Percentiles rank a stretch among this genome's conserved stretches.
Evolutionary conservation across 2,329 filamentous ascomycete genomes (phyloP).

Genomic region (Erysiphe neolycopersici): DNA sequence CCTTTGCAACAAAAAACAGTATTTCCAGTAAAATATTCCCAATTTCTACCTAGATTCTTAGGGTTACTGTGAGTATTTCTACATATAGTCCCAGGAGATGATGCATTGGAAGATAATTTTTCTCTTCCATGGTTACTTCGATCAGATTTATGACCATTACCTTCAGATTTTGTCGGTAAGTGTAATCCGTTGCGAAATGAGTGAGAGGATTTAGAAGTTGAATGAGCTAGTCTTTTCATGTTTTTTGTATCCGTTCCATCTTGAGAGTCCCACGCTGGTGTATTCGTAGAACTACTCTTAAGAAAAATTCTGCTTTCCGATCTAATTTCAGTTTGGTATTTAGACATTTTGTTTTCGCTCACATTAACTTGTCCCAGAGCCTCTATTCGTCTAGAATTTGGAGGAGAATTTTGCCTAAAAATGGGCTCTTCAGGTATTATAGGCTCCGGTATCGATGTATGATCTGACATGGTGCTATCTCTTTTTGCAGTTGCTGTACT

Average conservation of each 20-base stretch:
- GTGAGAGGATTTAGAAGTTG: constrained; percentile 41
- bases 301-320: constrained; percentile 53
- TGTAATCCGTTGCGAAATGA: constrained; percentile 58
- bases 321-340: constrained; percentile 17
- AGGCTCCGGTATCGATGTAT: background rate
- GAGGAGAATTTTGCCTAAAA: background rate
- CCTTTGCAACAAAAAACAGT: constrained; percentile 73
- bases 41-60: constrained; percentile 38
- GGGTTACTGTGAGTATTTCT: constrained; percentile 7
- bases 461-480: background rate
- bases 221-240: constrained; percentile 15
- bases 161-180: constrained; percentile 28
- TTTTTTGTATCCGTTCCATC: background rate
- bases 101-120: constrained; percentile 57
- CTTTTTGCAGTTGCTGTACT: background rate
- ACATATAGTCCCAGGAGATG: constrained; percentile 30
- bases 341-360: constrained; percentile 17
- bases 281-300: constrained; percentile 18
- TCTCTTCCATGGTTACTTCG: constrained; percentile 42
- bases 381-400: constrained; percentile 51
- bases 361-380: constrained; percentile 47
- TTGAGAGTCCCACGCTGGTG: background rate
- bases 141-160: constrained; percentile 20
- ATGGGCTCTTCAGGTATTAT: background rate
- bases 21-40: constrained; percentile 85